A percentile compares a stretch with the other conserved stretches of the same genome.
Evolutionary conservation across 352 stramenopile species (phyloP).

Genomic region (Pseudoperonospora humuli): DNA sequence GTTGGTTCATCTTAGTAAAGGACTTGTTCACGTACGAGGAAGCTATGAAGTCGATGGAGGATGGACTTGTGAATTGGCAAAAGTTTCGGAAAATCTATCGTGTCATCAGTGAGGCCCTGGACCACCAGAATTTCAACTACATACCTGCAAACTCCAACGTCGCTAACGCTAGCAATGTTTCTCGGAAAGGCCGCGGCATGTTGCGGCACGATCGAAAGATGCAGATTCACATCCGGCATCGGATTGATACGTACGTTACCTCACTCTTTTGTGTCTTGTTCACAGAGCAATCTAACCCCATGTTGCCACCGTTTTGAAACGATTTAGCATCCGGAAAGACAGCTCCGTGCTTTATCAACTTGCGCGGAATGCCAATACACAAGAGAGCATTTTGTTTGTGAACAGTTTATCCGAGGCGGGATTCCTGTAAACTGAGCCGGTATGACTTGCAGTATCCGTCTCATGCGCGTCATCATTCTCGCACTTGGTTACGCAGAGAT

Average conservation of each 20-base stretch:
- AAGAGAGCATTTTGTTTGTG: slow-evolving; percentile 85
- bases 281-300: slow-evolving; percentile 6
- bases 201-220: slow-evolving; percentile 65
- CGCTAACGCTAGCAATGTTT: slow-evolving; percentile 24
- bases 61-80: slow-evolving; percentile 79
- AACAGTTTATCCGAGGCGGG: slow-evolving; percentile 84
- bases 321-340: slow-evolving; percentile 70
- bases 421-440: slow-evolving; percentile 67
- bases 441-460: too few species aligned
- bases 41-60: slow-evolving; percentile 76
- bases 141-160: slow-evolving; percentile 30
- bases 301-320: slow-evolving; percentile 6
- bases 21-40: slow-evolving; percentile 85
- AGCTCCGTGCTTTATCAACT: slow-evolving; percentile 78
- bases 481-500: too few species aligned
- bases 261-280: not conserved
- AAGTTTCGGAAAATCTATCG: slow-evolving; percentile 83
- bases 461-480: too few species aligned
- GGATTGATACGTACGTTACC: slow-evolving; percentile 73
- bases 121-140: slow-evolving; percentile 76
- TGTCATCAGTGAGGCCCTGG: slow-evolving; percentile 67
- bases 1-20: slow-evolving; percentile 84
- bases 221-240: slow-evolving; percentile 65
- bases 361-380: slow-evolving; percentile 78
- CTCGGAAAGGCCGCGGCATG: slow-evolving; percentile 64